Evolutionary conservation across 2,329 filamentous ascomycete genomes (phyloP), one percentile per base, ranked within the genome.

Genomic region (Pseudogymnoascus sp.): DNA sequence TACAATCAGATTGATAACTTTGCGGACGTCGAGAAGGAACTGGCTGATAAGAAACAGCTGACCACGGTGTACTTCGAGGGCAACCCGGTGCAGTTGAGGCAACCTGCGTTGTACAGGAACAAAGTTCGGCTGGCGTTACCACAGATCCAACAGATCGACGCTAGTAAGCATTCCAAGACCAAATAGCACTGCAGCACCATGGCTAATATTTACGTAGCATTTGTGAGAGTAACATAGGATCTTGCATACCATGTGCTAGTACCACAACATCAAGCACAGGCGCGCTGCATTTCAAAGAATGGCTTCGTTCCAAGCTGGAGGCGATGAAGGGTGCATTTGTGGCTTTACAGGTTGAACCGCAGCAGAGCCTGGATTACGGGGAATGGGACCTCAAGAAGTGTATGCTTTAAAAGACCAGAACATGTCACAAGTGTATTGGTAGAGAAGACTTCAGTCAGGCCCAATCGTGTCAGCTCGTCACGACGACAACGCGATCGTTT

Each of bases 51-150:
- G 78, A 79, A 89, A 71, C 78, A 86, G 37, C 75, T 97, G 67
- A 85, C 87, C 63, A 97, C 94, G 1, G 93, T 99, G 9, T 99
- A 99, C 73, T 95, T 99, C 66, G 94, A 99, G 72, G 92, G 92
- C 1, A 97, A 96, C 70, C 93, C 92, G 25, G 74, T 99, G 68
- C 94, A 99, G 76, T 79, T 86, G 63, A 82, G 81, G 60, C 85
- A 83, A 4, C 89, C 89, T n/a, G 89, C 90, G 1, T 76, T 97
- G 64, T 99, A 99, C 75, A 81, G 94, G 70, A 97, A 97, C 76
- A 99, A 99, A 77, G 86, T 99, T 43, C 83, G 88, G 63, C 76
- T 99, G 73, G 89, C 92, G 35, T 75, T 99, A 74, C 94, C 94
- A 62, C 88, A 94, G 74, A 78, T 99, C 59, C 84, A 84, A 72